These are phyloP conservation scores for Ogataea philodendri DNA, from an alignment of 805 yeast genomes.

Conservation along the genomic window DNA sequence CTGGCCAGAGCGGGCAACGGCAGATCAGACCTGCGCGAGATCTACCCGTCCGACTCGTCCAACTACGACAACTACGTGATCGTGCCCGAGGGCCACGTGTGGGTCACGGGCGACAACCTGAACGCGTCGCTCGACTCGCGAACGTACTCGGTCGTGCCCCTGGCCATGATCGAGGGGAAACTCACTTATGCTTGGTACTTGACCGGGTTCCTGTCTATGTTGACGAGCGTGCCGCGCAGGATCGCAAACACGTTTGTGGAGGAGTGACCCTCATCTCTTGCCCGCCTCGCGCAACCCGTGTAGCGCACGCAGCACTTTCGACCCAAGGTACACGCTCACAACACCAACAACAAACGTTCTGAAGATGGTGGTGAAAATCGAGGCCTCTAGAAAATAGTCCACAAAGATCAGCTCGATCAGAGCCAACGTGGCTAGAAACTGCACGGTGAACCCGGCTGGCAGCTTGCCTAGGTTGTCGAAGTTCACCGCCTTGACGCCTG, in stretches of 20 bases:
- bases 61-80: slow-evolving; percentile 53
- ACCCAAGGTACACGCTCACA: slow-evolving; percentile 58
- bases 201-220: slow-evolving; percentile 30
- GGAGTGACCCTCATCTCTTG: slow-evolving; percentile 28
- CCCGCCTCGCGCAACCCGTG: slow-evolving; percentile 31
- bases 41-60: slow-evolving; percentile 14
- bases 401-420: slow-evolving; percentile 54
- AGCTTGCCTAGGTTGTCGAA: slow-evolving; percentile 36
- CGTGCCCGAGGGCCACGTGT: slow-evolving; percentile 92
- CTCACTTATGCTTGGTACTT: slow-evolving; percentile 67
- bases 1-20: slow-evolving; percentile 33
- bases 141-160: slow-evolving; percentile 83
- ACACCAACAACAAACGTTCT: slow-evolving; percentile 48
- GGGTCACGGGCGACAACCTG: slow-evolving; percentile 96
- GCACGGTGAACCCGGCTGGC: slow-evolving; percentile 36
- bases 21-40: slow-evolving; percentile 15
- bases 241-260: slow-evolving; percentile 50
- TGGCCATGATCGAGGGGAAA: slow-evolving; percentile 86
- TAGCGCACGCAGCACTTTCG: slow-evolving; percentile 54
- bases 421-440: slow-evolving; percentile 47
- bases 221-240: slow-evolving; percentile 50
- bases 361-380: slow-evolving; percentile 58
- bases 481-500: slow-evolving; percentile 35
- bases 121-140: slow-evolving; percentile 86
- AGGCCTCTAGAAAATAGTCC: slow-evolving; percentile 55